Evolutionary conservation across 2,329 filamentous ascomycete species (phyloP).

Genomic region (Aspergillus tanneri): DNA sequence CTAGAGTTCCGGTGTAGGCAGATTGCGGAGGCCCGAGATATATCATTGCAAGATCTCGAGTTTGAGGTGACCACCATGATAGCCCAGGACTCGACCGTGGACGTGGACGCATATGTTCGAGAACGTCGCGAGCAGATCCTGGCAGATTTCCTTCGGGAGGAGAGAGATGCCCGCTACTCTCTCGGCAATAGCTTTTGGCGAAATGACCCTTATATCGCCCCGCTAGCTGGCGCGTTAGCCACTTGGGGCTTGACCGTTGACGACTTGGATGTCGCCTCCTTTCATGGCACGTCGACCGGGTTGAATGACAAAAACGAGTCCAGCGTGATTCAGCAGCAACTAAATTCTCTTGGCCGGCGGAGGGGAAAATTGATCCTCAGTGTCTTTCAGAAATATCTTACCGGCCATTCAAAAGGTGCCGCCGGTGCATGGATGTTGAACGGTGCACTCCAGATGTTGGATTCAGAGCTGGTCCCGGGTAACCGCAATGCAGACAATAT

Average conservation of each 20-base stretch:
- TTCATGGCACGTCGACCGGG: slow-evolving; percentile 98
- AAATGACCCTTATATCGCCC: slow-evolving; percentile 87
- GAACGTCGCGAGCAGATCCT: slow-evolving; percentile 85
- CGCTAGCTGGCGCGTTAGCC: slow-evolving; percentile 89
- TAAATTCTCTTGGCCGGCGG: slow-evolving; percentile 87
- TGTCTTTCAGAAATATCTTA: slow-evolving; percentile 99
- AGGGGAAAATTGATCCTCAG: slow-evolving; percentile 95
- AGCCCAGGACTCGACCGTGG: slow-evolving; percentile 68
- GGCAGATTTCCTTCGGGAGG: slow-evolving; percentile 80
- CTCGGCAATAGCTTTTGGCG: slow-evolving; percentile 99
- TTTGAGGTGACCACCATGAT: slow-evolving; percentile 93
- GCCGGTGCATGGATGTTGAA: slow-evolving; percentile 99
- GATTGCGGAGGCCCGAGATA: slow-evolving; percentile 95
- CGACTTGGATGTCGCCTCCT: slow-evolving; percentile 90
- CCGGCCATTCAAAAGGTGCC: slow-evolving; percentile 97
- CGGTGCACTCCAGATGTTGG: slow-evolving; percentile 91
- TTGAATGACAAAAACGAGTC: slow-evolving; percentile 99
- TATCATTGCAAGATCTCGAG: slow-evolving; percentile 86
- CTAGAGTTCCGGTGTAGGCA: slow-evolving; percentile 90
- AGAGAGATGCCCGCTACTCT: slow-evolving; percentile 90
- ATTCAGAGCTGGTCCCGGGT: slow-evolving; percentile 88
- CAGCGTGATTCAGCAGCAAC: slow-evolving; percentile 92
- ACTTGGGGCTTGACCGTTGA: slow-evolving; percentile 98
- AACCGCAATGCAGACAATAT: slow-evolving; percentile 99
- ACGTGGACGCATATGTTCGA: slow-evolving; percentile 79